A percentile compares a stretch with the other conserved stretches of the same genome.
These are phyloP conservation scores for Trametes hirsuta DNA, from an alignment of 1,284 basidiomycete species.

Conservation along the genomic window DNA sequence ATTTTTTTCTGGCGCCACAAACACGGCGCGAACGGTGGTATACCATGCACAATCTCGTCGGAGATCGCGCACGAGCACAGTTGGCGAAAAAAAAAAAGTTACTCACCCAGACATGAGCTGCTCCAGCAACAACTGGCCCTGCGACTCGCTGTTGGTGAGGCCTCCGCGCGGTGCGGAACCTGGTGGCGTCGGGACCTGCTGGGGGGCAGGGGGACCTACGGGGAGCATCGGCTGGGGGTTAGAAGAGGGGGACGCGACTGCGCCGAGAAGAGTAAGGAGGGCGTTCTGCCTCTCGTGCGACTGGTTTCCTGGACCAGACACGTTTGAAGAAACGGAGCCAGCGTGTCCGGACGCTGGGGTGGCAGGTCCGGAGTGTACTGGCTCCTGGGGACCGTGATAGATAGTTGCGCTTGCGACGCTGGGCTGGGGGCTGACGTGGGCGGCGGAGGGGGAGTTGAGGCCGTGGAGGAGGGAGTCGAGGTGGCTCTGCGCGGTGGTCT, in stretches of 20 bases:
- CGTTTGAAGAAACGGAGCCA: slow-evolving; percentile 47
- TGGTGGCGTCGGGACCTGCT: slow-evolving; percentile 71
- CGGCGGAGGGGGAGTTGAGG: slow-evolving; percentile 42
- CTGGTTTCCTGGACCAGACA: slow-evolving; percentile 46
- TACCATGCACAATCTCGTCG: background rate
- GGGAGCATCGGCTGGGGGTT: slow-evolving; percentile 36
- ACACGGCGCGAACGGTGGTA: background rate
- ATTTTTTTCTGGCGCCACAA: background rate
- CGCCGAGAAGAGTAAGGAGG: slow-evolving; percentile 66
- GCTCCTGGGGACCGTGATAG: slow-evolving; percentile 38
- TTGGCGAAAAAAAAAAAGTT: slow-evolving; percentile 8
- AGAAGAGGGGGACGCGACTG: slow-evolving; percentile 43
- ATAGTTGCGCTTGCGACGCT: slow-evolving; percentile 38
- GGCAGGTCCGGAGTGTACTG: slow-evolving; percentile 53
- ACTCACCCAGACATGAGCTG: slow-evolving; percentile 80
- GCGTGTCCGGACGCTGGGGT: slow-evolving; percentile 58
- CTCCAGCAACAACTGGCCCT: slow-evolving; percentile 75
- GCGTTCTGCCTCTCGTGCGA: slow-evolving; percentile 71
- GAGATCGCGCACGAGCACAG: background rate
- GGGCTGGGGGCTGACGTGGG: slow-evolving; percentile 37
- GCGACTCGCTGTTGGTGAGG: slow-evolving; percentile 55
- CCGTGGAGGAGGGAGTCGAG: slow-evolving; percentile 65
- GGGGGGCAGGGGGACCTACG: slow-evolving; percentile 41
- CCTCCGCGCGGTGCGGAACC: slow-evolving; percentile 61
- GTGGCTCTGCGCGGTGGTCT: slow-evolving; percentile 46